A percentile compares a stretch with the other conserved stretches of the same genome.
phyloP scores from a whole-genome alignment of 768 basidiomycete species.

The Rhodosporidiobolus sp. region DNA sequence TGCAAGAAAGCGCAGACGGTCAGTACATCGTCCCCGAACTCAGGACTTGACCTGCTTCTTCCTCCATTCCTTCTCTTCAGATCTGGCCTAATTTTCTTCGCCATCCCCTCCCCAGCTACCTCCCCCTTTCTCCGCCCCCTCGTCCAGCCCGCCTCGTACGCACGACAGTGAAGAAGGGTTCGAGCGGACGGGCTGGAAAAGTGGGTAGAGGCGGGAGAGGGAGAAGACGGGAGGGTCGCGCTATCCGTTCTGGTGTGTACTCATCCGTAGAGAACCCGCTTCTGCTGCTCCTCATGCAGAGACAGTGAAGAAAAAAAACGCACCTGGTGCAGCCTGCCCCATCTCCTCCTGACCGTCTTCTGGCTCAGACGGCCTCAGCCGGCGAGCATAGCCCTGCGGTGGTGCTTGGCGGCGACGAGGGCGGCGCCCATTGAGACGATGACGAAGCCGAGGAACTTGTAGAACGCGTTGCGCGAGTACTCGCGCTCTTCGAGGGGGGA shows the following conservation, averaged over 20 bases:
- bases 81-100: conserved; percentile 36
- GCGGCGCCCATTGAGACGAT: conserved; percentile 7
- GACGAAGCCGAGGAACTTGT: conserved; percentile 34
- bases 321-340: background rate
- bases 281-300: background rate
- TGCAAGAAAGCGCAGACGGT: too few species aligned
- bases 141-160: background rate
- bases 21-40: background rate
- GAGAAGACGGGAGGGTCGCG: background rate
- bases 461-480: conserved; percentile 37
- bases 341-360: background rate
- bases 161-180: background rate
- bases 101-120: background rate
- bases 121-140: background rate
- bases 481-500: conserved; percentile 38
- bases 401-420: conserved; percentile 27
- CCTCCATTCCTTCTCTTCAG: background rate
- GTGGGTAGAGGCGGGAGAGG: background rate
- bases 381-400: background rate
- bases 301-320: too few species aligned
- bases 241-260: background rate
- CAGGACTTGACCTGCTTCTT: too few species aligned
- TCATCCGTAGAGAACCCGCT: background rate
- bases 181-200: background rate
- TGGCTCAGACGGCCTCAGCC: background rate